Conservation (phyloP, 305 asterid species). For the Ilex paraguariensis region DNA sequence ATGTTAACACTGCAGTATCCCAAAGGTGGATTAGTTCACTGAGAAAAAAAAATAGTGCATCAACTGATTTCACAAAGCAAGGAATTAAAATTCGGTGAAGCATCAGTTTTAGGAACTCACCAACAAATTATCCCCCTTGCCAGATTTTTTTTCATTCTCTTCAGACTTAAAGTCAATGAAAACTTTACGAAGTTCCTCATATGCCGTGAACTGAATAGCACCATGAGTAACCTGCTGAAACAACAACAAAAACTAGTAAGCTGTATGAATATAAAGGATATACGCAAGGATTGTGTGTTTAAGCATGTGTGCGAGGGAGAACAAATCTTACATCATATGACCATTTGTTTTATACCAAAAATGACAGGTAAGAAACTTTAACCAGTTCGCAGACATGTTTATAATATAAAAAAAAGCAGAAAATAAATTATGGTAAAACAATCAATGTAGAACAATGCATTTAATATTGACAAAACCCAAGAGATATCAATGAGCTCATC, state of each 20-base stretch:
- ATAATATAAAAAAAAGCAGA: neutral
- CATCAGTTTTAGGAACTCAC: slow-evolving; percentile 44
- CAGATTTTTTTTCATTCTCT: slow-evolving; percentile 23
- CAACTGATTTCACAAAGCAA: neutral
- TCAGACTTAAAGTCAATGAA: slow-evolving; percentile 37
- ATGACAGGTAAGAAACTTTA: neutral
- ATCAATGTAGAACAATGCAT: neutral
- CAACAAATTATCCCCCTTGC: slow-evolving; percentile 37
- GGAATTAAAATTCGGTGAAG: neutral
- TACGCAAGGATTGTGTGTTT: neutral
- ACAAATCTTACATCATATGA: neutral
- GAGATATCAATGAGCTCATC: neutral
- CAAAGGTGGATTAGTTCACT: neutral
- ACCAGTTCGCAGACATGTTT: neutral
- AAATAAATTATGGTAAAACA: neutral
- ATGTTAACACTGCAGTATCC: neutral
- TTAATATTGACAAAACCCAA: neutral
- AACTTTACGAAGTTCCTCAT: slow-evolving; percentile 81
- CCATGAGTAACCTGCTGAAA: slow-evolving; percentile 95
- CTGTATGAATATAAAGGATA: slow-evolving; percentile 6
- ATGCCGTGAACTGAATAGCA: slow-evolving; percentile 92
- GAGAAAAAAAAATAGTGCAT: neutral
- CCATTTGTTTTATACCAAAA: neutral
- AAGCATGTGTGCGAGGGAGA: neutral
- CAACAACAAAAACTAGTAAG: slow-evolving; percentile 22